A percentile compares a stretch with the other conserved stretches of the same genome.
Evolutionary conservation across 176 grass and related monocot species (phyloP).

Genomic region (Cocos nucifera): DNA sequence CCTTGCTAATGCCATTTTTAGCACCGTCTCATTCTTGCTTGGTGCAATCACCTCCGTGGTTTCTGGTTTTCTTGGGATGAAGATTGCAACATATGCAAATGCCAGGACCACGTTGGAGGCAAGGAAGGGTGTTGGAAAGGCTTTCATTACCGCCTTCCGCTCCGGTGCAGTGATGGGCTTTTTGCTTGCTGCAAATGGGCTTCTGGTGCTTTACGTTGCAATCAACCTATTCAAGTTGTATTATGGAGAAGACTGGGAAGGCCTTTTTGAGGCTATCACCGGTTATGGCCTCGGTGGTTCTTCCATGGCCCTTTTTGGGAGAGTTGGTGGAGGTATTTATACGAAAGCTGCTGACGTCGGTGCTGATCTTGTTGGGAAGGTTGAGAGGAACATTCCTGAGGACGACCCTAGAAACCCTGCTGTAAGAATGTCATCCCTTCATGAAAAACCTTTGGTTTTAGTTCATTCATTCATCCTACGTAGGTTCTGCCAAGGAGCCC

Average conservation of each 20-base stretch:
- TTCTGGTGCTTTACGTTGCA: constrained; percentile 56
- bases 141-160: constrained; percentile 53
- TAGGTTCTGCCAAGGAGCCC: too few species aligned
- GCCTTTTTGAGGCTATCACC: constrained; percentile 58
- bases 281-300: constrained; percentile 70
- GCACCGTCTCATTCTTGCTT: constrained; percentile 16
- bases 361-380: constrained; percentile 62
- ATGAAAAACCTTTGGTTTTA: too few species aligned
- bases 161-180: constrained; percentile 76
- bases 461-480: too few species aligned
- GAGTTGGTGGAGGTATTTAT: constrained; percentile 64
- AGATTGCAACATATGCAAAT: constrained; percentile 24
- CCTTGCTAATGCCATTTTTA: constrained; percentile 19
- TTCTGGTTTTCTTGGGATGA: constrained; percentile 24
- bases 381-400: constrained; percentile 53
- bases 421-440: constrained; percentile 17
- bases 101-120: constrained; percentile 34
- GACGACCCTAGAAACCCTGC: constrained; percentile 70
- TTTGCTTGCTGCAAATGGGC: constrained; percentile 45
- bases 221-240: constrained; percentile 58
- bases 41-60: constrained; percentile 18
- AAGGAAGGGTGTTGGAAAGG: constrained; percentile 53
- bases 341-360: constrained; percentile 71
- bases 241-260: constrained; percentile 68
- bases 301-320: constrained; percentile 57